These are phyloP conservation scores for Kodamaea suecica DNA, from an alignment of 1,139 yeast species.

Conservation along the genomic window DNA sequence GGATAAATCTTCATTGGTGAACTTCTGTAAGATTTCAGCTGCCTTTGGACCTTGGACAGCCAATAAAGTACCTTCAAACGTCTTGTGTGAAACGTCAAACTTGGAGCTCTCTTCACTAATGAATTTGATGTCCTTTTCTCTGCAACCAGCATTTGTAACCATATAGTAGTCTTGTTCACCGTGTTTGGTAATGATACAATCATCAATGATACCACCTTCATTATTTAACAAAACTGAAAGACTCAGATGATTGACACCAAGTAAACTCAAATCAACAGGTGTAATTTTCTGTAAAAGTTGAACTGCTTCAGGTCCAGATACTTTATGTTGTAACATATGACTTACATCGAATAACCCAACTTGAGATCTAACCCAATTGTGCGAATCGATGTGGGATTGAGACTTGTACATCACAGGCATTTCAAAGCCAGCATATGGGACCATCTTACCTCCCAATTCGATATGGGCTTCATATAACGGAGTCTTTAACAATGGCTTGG, in stretches of 20 bases:
- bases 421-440: conserved; percentile 89
- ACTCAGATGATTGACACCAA: conserved; percentile 62
- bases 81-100: conserved; percentile 54
- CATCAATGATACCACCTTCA: conserved; percentile 86
- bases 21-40: conserved; percentile 58
- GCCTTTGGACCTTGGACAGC: conserved; percentile 95
- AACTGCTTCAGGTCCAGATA: conserved; percentile 68
- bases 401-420: conserved; percentile 89
- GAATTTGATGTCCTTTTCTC: conserved; percentile 73
- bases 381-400: conserved; percentile 88
- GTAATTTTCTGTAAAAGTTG: conserved; percentile 73
- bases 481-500: conserved; percentile 49
- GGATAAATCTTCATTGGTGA: conserved; percentile 57
- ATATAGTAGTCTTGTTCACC: conserved; percentile 74
- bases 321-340: conserved; percentile 89
- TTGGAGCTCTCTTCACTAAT: conserved; percentile 49
- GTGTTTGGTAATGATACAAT: conserved; percentile 85
- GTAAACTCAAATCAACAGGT: conserved; percentile 69
- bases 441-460: conserved; percentile 82
- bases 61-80: conserved; percentile 72
- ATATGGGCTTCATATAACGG: conserved; percentile 82
- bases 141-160: conserved; percentile 97
- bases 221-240: conserved; percentile 74
- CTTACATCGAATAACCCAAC: conserved; percentile 95
- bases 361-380: conserved; percentile 84